These are phyloP conservation scores for Mycena pura DNA, from an alignment of 768 basidiomycete species.

Conservation along the genomic window DNA sequence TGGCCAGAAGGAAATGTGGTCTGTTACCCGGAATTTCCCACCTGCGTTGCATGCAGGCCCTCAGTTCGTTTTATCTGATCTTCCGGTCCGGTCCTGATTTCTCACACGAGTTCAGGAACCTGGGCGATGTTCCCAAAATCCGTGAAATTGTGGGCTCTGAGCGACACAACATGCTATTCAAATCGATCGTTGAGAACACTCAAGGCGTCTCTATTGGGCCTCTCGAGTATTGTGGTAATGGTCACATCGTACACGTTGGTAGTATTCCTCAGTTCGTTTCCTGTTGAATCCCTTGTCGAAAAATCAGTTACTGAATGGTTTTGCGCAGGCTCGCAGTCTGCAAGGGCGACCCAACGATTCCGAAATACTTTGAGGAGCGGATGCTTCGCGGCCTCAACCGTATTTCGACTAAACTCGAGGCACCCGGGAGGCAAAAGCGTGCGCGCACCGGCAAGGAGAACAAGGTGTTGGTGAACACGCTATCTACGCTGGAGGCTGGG, in stretches of 20 bases:
- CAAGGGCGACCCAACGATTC: not conserved
- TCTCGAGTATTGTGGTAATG: constrained; percentile 31
- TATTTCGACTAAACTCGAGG: not conserved
- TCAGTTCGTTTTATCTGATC: not conserved
- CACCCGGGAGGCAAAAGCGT: not conserved
- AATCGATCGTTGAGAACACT: constrained; percentile 14
- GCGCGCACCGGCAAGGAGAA: not conserved
- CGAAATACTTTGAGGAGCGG: not conserved
- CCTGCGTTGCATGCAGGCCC: not conserved
- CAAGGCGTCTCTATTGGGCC: constrained; percentile 27
- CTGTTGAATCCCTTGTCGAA: not conserved
- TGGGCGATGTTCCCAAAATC: too few relatives aligned
- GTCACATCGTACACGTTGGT: not conserved
- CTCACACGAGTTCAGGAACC: too few relatives aligned
- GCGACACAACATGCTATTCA: constrained; percentile 7
- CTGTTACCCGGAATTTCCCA: not conserved
- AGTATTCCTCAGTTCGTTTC: not conserved
- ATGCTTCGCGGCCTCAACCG: not conserved
- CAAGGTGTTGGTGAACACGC: not conserved
- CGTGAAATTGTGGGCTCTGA: not conserved
- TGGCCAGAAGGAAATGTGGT: constrained; percentile 3
- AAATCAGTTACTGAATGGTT: not conserved
- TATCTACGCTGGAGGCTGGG: not conserved
- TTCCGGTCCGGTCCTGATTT: not conserved
- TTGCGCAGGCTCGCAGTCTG: not conserved